Percentiles rank a stretch among this genome's conserved stretches.
These are phyloP conservation scores for Bombardia bombarda DNA, from an alignment of 495 filamentous ascomycete genomes.

Conservation along the genomic window DNA sequence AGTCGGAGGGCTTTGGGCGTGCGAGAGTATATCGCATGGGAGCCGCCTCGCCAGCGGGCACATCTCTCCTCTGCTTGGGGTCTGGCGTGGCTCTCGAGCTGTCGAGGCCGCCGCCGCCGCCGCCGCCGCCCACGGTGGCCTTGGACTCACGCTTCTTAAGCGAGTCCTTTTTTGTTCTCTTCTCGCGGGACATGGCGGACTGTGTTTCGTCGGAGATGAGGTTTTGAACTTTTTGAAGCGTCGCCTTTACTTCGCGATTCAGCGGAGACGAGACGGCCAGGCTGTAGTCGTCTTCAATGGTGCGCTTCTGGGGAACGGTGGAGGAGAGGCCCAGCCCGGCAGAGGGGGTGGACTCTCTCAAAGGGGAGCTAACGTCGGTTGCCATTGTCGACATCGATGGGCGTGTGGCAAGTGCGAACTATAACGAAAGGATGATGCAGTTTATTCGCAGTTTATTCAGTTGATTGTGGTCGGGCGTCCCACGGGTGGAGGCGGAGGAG, in stretches of 20 bases:
- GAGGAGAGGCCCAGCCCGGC: slow-evolving; percentile 27
- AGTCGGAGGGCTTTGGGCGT: slow-evolving; percentile 49
- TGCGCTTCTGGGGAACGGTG: slow-evolving; percentile 51
- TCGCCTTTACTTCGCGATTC: slow-evolving; percentile 44
- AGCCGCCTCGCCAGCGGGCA: slow-evolving; percentile 28
- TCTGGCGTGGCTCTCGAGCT: slow-evolving; percentile 48
- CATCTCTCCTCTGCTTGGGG: slow-evolving; percentile 47
- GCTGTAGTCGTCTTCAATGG: slow-evolving; percentile 44
- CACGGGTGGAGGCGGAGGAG: no score
- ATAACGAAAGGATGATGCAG: no score
- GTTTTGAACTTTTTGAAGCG: slow-evolving; percentile 19
- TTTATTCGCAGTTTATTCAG: no score
- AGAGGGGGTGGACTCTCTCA: slow-evolving; percentile 34
- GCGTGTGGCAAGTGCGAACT: not conserved
- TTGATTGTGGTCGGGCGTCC: no score
- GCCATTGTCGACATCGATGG: slow-evolving; percentile 33
- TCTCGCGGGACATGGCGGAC: slow-evolving; percentile 34
- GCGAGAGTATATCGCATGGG: slow-evolving; percentile 53
- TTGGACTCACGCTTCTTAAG: slow-evolving; percentile 75
- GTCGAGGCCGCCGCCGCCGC: slow-evolving; percentile 28
- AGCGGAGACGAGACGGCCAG: slow-evolving; percentile 55
- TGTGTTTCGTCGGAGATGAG: slow-evolving; percentile 26
- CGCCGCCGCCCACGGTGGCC: slow-evolving; percentile 38
- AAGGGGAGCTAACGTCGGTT: slow-evolving; percentile 26
- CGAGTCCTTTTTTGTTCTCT: slow-evolving; percentile 59